Evolutionary conservation across 352 stramenopile species (phyloP).

Genomic region (Globisporangium apiculatum): DNA sequence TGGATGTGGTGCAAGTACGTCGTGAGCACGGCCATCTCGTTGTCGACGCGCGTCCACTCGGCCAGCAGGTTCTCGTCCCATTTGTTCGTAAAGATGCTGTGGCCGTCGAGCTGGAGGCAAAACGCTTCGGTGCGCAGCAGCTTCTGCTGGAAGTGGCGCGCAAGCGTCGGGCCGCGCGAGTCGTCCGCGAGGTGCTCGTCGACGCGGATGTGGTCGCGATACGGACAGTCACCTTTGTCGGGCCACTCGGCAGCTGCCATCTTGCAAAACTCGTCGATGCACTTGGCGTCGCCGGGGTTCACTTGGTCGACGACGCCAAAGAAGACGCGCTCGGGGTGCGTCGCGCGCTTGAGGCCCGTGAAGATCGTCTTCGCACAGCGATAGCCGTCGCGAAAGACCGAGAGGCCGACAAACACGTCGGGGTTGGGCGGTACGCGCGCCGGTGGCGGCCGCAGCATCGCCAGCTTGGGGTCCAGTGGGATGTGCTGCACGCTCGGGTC

Average conservation of each 20-base stretch:
- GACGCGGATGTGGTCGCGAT: constrained; percentile 63
- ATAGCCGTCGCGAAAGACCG: constrained; percentile 76
- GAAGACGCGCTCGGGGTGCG: constrained; percentile 60
- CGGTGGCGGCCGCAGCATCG: constrained; percentile 46
- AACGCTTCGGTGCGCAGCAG: constrained; percentile 73
- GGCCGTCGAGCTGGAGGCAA: constrained; percentile 77
- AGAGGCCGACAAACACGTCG: constrained; percentile 70
- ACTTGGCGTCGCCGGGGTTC: constrained; percentile 57
- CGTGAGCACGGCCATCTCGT: constrained; percentile 80
- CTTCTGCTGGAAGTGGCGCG: constrained; percentile 78
- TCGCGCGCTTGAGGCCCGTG: constrained; percentile 65
- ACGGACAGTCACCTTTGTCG: constrained; percentile 53
- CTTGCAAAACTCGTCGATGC: constrained; percentile 73
- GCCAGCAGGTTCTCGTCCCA: constrained; percentile 71
- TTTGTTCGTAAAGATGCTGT: constrained; percentile 82
- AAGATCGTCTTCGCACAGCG: constrained; percentile 79
- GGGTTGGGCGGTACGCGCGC: constrained; percentile 40
- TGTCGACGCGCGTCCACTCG: constrained; percentile 68
- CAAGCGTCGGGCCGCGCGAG: constrained; percentile 69
- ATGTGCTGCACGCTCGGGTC: constrained; percentile 74
- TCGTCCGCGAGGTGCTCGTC: constrained; percentile 60
- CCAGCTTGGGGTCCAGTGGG: constrained; percentile 26
- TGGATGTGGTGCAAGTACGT: constrained; percentile 82
- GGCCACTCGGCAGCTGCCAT: constrained; percentile 64
- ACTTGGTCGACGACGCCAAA: constrained; percentile 84